Evolutionary conservation across 371 early-diverging fungal species (phyloP).

Genomic region (Lichtheimia corymbifera): DNA sequence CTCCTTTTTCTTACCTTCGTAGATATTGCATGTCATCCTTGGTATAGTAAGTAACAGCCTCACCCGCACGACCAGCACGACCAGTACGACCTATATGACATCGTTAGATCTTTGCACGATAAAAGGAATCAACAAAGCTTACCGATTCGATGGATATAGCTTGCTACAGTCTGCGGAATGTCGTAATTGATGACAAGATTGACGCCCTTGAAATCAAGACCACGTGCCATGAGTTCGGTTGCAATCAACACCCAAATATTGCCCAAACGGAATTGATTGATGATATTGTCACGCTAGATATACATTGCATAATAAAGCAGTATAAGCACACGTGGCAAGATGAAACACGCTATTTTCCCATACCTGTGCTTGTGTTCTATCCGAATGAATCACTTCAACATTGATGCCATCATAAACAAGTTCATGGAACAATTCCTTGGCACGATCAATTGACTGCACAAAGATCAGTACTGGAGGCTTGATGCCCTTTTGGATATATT

Average conservation of each 20-base stretch:
- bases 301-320: constrained; percentile 12
- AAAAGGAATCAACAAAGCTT: neutral
- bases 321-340: no score
- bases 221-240: constrained; percentile 96
- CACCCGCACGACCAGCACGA: constrained; percentile 83
- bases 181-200: constrained; percentile 95
- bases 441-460: constrained; percentile 96
- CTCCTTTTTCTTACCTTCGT: constrained; percentile 53
- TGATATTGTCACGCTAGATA: constrained; percentile 80
- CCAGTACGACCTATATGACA: constrained; percentile 75
- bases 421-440: constrained; percentile 91
- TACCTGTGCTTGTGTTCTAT: constrained; percentile 85
- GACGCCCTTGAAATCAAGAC: constrained; percentile 94
- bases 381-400: constrained; percentile 94
- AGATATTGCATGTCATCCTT: constrained; percentile 90
- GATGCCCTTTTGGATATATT: constrained; percentile 78
- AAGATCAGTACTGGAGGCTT: constrained; percentile 94
- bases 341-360: neutral
- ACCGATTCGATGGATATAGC: constrained; percentile 94
- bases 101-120: neutral
- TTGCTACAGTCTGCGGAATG: constrained; percentile 90
- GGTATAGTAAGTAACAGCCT: constrained; percentile 89
- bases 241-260: constrained; percentile 95
- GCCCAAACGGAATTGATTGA: constrained; percentile 88
- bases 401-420: constrained; percentile 97